phyloP scores from a whole-genome alignment of 2,329 filamentous ascomycete genomes.

The Arthrobotrys pseudoclavata region DNA sequence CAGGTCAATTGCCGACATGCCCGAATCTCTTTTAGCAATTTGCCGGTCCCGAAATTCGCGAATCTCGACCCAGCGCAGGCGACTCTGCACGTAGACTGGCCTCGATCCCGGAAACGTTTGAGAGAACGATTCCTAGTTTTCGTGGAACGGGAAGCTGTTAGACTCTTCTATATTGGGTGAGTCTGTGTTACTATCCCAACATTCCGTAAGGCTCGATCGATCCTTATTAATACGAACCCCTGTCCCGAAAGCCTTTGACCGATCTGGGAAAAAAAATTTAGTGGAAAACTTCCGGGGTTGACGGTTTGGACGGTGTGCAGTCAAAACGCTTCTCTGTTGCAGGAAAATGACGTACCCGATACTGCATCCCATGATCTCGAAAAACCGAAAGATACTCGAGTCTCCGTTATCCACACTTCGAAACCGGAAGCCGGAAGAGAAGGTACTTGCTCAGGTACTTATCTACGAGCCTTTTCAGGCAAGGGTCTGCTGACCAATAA shows the following conservation, averaged over 20 bases:
- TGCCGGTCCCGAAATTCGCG: too few relatives aligned
- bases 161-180: not conserved
- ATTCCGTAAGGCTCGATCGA: slow-evolving; percentile 12
- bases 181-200: slow-evolving; percentile 42
- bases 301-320: too few relatives aligned
- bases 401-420: too few relatives aligned
- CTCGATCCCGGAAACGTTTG: not conserved
- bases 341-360: too few relatives aligned
- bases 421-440: not conserved
- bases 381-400: not conserved
- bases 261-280: not conserved
- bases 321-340: too few relatives aligned
- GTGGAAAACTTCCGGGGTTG: not conserved
- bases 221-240: slow-evolving; percentile 25
- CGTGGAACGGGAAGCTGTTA: not conserved
- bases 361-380: not conserved
- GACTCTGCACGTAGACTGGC: too few relatives aligned
- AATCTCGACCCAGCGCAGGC: too few relatives aligned
- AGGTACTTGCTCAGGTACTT: too few relatives aligned
- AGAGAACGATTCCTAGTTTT: not conserved
- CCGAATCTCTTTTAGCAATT: too few relatives aligned
- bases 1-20: too few relatives aligned
- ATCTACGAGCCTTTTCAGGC: slow-evolving; percentile 1
- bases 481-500: slow-evolving; percentile 32
- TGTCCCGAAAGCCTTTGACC: not conserved